Conservation (phyloP, 441 rosid genomes). For the Breynia disticha region DNA sequence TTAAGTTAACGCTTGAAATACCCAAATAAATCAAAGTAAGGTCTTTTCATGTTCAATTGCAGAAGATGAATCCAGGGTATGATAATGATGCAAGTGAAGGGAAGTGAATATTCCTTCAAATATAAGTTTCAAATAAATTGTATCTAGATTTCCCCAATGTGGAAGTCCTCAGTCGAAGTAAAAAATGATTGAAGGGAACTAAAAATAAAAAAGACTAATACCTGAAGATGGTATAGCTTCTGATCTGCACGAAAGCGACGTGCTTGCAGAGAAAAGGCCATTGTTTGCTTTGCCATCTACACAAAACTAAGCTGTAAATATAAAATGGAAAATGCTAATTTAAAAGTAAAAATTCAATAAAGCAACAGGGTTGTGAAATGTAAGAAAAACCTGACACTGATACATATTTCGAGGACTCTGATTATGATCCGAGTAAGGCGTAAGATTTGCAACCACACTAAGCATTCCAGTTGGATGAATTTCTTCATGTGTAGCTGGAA, state of each 20-base stretch:
- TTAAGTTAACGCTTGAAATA: no score
- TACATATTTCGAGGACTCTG: conserved; percentile 99
- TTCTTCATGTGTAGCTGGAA: conserved; percentile 93
- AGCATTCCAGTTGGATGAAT: conserved; percentile 91
- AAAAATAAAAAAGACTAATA: conserved; percentile 13
- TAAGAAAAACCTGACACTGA: conserved; percentile 72
- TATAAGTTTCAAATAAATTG: no score
- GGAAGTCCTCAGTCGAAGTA: no score
- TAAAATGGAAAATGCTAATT: conserved; percentile 6
- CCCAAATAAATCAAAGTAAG: no score
- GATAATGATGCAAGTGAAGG: no score
- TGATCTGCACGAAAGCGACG: conserved; percentile 82
- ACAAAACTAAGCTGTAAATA: neutral
- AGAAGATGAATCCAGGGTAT: no score
- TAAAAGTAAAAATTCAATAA: neutral
- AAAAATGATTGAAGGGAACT: neutral
- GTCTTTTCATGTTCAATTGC: no score
- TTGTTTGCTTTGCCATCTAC: conserved; percentile 98
- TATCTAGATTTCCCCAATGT: no score
- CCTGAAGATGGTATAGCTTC: conserved; percentile 96
- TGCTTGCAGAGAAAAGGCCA: conserved; percentile 89
- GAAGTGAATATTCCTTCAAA: no score
- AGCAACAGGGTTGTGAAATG: neutral
- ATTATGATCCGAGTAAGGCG: conserved; percentile 99
- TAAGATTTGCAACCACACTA: conserved; percentile 97